Percentiles rank a stretch among this genome's conserved stretches.
Conservation (phyloP, 371 early-diverging fungal genomes). For the Capillidium rhysosporum region DNA sequence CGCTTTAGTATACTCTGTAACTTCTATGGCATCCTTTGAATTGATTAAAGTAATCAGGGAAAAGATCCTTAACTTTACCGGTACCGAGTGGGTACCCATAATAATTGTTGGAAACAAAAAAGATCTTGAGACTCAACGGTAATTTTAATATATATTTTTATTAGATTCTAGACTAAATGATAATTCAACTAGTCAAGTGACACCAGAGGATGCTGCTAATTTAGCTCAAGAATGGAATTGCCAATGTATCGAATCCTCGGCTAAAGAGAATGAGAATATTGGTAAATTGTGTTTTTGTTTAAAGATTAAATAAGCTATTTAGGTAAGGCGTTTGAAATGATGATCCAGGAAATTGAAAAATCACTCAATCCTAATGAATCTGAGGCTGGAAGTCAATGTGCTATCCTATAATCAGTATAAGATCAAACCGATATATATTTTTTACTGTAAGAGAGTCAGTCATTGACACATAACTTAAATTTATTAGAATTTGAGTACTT, state of each 20-base stretch:
- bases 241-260: slow-evolving; percentile 71
- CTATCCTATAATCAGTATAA: not conserved
- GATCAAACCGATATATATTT: too few relatives aligned
- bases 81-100: slow-evolving; percentile 71
- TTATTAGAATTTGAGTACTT: too few relatives aligned
- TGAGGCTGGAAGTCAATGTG: not conserved
- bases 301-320: not conserved
- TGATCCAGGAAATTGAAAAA: slow-evolving; percentile 47
- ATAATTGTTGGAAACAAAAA: slow-evolving; percentile 92
- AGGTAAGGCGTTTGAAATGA: slow-evolving; percentile 43
- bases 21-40: slow-evolving; percentile 67
- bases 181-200: slow-evolving; percentile 40
- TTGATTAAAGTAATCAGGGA: slow-evolving; percentile 78
- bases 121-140: slow-evolving; percentile 57
- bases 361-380: slow-evolving; percentile 12
- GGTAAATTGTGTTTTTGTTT: slow-evolving; percentile 20
- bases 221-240: slow-evolving; percentile 66
- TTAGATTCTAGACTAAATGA: not conserved
- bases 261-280: slow-evolving; percentile 79
- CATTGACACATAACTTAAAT: too few relatives aligned
- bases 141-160: slow-evolving; percentile 5
- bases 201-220: slow-evolving; percentile 52
- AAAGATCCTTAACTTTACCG: slow-evolving; percentile 85
- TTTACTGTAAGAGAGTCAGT: too few relatives aligned
- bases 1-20: slow-evolving; percentile 84